A percentile compares a stretch with the other conserved stretches of the same genome.
These are phyloP conservation scores for Pontederia paniculata DNA, from an alignment of 176 grass and related monocot genomes.

Conservation along the genomic window DNA sequence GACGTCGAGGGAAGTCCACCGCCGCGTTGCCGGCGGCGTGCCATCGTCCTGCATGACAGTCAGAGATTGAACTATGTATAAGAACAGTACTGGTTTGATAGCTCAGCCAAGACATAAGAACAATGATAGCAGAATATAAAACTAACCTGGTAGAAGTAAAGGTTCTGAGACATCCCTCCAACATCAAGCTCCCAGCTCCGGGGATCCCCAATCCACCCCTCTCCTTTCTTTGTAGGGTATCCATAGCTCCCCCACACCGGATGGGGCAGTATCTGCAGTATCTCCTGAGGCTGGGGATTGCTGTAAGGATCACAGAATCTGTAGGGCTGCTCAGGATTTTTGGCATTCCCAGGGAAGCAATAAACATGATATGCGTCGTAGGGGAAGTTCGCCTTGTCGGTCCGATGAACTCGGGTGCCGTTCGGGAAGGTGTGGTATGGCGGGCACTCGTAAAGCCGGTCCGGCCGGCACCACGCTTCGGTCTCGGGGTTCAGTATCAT, in stretches of 20 bases:
- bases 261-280: constrained; percentile 72
- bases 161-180: constrained; percentile 49
- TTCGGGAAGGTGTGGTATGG: constrained; percentile 87
- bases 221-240: constrained; percentile 52
- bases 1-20: constrained; percentile 80
- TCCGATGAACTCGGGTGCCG: constrained; percentile 56
- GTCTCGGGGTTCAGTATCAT: constrained; percentile 91
- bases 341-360: constrained; percentile 87
- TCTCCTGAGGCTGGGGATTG: constrained; percentile 96
- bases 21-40: constrained; percentile 42
- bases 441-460: constrained; percentile 42
- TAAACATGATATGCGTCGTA: constrained; percentile 77
- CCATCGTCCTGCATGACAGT: constrained; percentile 28
- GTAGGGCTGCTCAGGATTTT: constrained; percentile 46
- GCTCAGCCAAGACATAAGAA: too few species aligned
- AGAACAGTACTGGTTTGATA: neutral
- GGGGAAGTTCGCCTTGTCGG: constrained; percentile 39
- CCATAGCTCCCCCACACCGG: constrained; percentile 72
- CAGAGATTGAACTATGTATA: neutral
- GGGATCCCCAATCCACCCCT: constrained; percentile 75
- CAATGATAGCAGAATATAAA: neutral
- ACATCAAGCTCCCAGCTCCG: constrained; percentile 73
- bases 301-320: constrained; percentile 85
- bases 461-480: constrained; percentile 42
- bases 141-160: constrained; percentile 82